Percentiles rank a stretch among this genome's conserved stretches.
Evolutionary conservation across 768 basidiomycete species (phyloP).

Genomic region (Lentinula raphanica): DNA sequence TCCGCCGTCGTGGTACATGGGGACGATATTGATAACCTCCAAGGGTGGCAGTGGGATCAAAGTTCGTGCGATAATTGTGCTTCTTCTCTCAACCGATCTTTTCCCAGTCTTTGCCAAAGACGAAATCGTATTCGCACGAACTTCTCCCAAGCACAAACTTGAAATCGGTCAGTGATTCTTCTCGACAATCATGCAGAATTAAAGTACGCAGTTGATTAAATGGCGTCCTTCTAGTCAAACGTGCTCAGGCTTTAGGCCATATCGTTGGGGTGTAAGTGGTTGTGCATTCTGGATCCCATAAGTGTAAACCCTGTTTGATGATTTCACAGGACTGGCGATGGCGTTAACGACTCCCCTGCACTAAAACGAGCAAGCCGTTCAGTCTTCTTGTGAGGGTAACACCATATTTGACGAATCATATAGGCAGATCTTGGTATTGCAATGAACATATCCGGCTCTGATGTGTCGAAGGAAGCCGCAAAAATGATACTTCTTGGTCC

Average conservation of each 20-base stretch:
- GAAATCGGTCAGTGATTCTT: constrained; percentile 49
- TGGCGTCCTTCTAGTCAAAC: constrained; percentile 50
- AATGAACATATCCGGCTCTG: constrained; percentile 72
- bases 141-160: constrained; percentile 68
- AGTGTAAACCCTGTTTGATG: constrained; percentile 6
- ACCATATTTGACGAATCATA: background rate
- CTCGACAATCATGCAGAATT: background rate
- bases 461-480: constrained; percentile 70
- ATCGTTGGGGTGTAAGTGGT: constrained; percentile 63
- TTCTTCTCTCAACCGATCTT: background rate
- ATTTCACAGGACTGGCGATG: constrained; percentile 55
- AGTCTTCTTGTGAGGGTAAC: background rate
- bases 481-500: constrained; percentile 68
- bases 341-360: constrained; percentile 69
- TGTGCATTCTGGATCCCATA: too few species aligned
- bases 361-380: constrained; percentile 43
- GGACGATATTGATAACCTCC: constrained; percentile 58
- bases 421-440: constrained; percentile 67
- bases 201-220: background rate
- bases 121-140: constrained; percentile 69
- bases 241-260: constrained; percentile 64
- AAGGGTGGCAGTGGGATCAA: constrained; percentile 74
- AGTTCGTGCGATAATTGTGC: constrained; percentile 34
- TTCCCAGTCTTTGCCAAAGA: constrained; percentile 55
- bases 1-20: constrained; percentile 64